Conservation (phyloP, 306 rosid species). For the Cicer bijugum region DNA sequence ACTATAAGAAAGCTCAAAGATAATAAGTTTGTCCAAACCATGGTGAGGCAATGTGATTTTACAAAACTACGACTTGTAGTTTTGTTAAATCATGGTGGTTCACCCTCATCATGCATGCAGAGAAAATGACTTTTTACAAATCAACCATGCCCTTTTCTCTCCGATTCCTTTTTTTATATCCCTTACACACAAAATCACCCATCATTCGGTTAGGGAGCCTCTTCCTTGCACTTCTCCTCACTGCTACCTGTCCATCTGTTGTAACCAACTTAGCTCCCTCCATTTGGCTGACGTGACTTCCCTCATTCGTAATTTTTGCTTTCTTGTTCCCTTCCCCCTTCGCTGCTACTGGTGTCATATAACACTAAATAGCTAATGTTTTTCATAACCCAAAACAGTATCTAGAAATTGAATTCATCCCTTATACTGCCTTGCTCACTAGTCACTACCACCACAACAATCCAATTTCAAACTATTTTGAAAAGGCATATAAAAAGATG, state of each 20-base stretch:
- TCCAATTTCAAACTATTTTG: constrained; percentile 24
- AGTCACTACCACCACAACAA: background rate
- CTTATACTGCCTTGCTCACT: background rate
- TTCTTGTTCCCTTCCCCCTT: background rate
- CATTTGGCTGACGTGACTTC: constrained; percentile 3
- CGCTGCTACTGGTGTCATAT: constrained; percentile 24
- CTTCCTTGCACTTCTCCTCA: constrained; percentile 24
- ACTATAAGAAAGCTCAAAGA: constrained; percentile 1
- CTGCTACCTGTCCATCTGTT: background rate
- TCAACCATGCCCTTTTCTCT: background rate
- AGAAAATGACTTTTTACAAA: background rate
- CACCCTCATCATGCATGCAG: background rate
- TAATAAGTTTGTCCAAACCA: background rate
- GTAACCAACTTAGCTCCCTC: constrained; percentile 3
- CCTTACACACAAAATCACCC: constrained; percentile 8
- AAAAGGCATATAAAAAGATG: background rate
- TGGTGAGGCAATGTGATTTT: too few species aligned
- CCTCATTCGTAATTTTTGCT: constrained; percentile 2
- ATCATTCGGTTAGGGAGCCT: constrained; percentile 21
- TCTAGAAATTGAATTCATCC: constrained; percentile 18
- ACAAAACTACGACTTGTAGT: too few species aligned
- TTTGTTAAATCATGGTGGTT: too few species aligned
- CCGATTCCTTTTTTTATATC: background rate
- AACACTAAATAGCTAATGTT: constrained; percentile 4
- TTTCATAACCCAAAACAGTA: constrained; percentile 24